Conservation (phyloP, 1,139 yeast genomes). For the Arxiozyma slooffiae region DNA sequence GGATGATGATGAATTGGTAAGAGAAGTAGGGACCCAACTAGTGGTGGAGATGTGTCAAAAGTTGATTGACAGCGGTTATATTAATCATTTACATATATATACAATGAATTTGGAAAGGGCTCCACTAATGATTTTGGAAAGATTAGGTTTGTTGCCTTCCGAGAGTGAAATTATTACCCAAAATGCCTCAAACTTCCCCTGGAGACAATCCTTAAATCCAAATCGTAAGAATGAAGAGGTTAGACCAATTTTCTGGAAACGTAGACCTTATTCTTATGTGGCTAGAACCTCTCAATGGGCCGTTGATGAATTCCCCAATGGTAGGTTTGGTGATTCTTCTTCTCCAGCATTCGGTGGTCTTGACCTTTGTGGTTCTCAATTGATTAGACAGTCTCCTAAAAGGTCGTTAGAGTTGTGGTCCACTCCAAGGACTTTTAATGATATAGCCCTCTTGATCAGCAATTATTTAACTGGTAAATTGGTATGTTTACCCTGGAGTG, state of each 20-base stretch:
- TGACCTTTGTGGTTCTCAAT: slow-evolving; percentile 67
- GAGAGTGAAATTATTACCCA: slow-evolving; percentile 16
- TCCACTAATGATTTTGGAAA: slow-evolving; percentile 78
- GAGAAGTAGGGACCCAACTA: slow-evolving; percentile 77
- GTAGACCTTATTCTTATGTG: slow-evolving; percentile 82
- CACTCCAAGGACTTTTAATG: slow-evolving; percentile 49
- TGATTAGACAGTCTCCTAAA: slow-evolving; percentile 66
- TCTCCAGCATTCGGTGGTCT: slow-evolving; percentile 91
- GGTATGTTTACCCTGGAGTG: slow-evolving; percentile 88
- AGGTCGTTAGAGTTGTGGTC: slow-evolving; percentile 86
- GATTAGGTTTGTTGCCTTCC: slow-evolving; percentile 45
- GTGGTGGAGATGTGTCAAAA: slow-evolving; percentile 76
- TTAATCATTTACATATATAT: slow-evolving; percentile 85
- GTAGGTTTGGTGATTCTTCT: slow-evolving; percentile 90
- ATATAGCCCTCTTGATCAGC: slow-evolving; percentile 53
- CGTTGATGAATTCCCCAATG: slow-evolving; percentile 76
- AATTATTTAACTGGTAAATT: slow-evolving; percentile 61
- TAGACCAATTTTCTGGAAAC: slow-evolving; percentile 94
- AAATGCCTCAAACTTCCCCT: slow-evolving; percentile 44
- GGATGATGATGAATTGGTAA: slow-evolving; percentile 81
- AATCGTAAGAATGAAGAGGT: slow-evolving; percentile 73
- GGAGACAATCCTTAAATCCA: slow-evolving; percentile 85
- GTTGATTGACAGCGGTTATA: slow-evolving; percentile 58
- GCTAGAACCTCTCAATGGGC: slow-evolving; percentile 87
- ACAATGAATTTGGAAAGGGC: slow-evolving; percentile 94